Base-by-base conservation (phyloP, 139 green algal species). In the Chlamydomonas sp. region DNA sequence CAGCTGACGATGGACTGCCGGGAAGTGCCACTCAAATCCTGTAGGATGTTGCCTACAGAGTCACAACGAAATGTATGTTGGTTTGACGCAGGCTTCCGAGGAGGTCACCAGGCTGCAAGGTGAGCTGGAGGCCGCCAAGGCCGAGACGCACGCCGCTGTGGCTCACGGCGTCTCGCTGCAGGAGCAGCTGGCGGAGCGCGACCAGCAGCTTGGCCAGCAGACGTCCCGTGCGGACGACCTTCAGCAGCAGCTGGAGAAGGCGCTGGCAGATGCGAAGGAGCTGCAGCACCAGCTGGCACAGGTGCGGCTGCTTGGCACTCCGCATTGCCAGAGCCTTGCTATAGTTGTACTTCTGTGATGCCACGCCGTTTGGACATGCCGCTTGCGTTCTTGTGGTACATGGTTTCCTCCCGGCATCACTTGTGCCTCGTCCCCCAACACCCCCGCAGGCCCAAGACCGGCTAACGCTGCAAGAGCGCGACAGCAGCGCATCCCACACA, bases 221-320 rank as follows among this genome's bases (percentile, higher is more conserved):
- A 71, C 5, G 7, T 59, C 7, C 17, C 82, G 71, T 1, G 72
- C 79, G 69, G 82, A 79, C 59, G 82, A 17, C 60, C 63, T 86
- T 60, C 17, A 79, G 60, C 69, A 61, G 60, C 82, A 88, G 83
- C 49, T 88, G 62, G 83, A 88, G 63, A 74, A 63, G 1, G 83
- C 63, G 31, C 83, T 82, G 72, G 63, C 60, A 5, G 83, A 88
- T 49, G 73, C 63, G n/a, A 20, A 73, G 59, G 20, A 72, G 60
- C 82, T 86, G 60, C 71, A 79, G 9, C 1, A 3, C 3, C n/a
- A n/a, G 8, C 61, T 86, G 6, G 71, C 71, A 49, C 71, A 86
- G 82, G 82, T 86, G 74, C 59, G 67, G 31, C 31, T 49, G 31
- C 31, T 49, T 49, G 31, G 31, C 31, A 49, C 31, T 49, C 31